These are phyloP conservation scores for Capsicum baccatum DNA, from an alignment of 257 asterid species.

Conservation along the genomic window DNA sequence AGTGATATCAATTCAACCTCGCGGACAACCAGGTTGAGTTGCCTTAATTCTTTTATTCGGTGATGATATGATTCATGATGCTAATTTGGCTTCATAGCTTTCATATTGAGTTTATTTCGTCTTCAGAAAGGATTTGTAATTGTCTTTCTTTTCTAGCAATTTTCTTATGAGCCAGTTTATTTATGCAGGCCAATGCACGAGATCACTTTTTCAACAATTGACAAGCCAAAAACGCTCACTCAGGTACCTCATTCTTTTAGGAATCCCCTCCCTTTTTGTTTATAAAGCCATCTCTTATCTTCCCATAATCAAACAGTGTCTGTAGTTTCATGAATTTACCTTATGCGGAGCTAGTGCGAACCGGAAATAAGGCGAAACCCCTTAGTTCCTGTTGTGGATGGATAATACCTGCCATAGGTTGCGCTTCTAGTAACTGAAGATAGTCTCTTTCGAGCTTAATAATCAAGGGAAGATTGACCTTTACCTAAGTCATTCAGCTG, in stretches of 20 bases:
- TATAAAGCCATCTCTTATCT: slow-evolving; percentile 1
- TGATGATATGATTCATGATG: slow-evolving; percentile 2
- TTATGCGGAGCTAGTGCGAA: not conserved
- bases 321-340: slow-evolving; percentile 17
- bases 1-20: slow-evolving; percentile 42
- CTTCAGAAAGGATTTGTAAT: not conserved
- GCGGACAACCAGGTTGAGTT: slow-evolving; percentile 38
- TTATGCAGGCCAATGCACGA: slow-evolving; percentile 60
- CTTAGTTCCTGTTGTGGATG: slow-evolving; percentile 11
- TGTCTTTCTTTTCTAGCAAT: slow-evolving; percentile 5
- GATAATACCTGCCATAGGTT: not conserved
- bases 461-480: too few species aligned
- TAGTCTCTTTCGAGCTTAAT: too few species aligned
- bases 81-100: slow-evolving; percentile 15
- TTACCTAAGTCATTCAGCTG: not conserved
- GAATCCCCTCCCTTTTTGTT: not conserved
- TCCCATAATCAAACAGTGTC: not conserved
- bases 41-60: slow-evolving; percentile 12
- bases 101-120: slow-evolving; percentile 5
- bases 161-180: slow-evolving; percentile 15
- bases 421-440: too few species aligned
- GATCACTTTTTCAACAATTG: slow-evolving; percentile 55
- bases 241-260: slow-evolving; percentile 42
- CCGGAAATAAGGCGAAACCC: not conserved
- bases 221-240: slow-evolving; percentile 57